These are phyloP conservation scores for Ceratocystiopsis sp. DNA, from an alignment of 2,329 filamentous ascomycete species.

Conservation along the genomic window DNA sequence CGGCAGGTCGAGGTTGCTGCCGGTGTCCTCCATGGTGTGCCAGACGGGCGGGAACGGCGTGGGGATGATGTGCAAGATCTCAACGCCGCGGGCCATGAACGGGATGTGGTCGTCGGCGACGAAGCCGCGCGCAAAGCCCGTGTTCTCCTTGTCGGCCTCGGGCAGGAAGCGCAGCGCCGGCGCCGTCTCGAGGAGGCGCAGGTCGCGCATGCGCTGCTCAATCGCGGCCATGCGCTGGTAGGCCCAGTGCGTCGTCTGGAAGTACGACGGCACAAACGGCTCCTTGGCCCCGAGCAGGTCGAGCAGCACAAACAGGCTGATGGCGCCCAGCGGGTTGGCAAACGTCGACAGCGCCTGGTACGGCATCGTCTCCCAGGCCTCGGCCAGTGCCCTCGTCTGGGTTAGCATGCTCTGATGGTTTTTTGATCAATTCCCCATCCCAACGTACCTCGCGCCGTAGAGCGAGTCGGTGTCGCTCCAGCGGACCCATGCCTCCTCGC, in stretches of 20 bases:
- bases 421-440: no score
- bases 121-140: constrained; percentile 30
- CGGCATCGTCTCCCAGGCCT: constrained; percentile 56
- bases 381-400: constrained; percentile 46
- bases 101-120: constrained; percentile 84
- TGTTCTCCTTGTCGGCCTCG: constrained; percentile 37
- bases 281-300: constrained; percentile 41
- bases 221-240: constrained; percentile 49
- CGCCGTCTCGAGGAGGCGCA: constrained; percentile 32
- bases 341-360: constrained; percentile 61
- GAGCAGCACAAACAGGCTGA: constrained; percentile 47
- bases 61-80: constrained; percentile 80
- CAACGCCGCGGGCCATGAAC: constrained; percentile 73
- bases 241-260: constrained; percentile 67
- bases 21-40: constrained; percentile 76
- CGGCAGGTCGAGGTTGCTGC: constrained; percentile 60
- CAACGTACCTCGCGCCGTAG: constrained; percentile 61
- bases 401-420: no score
- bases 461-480: constrained; percentile 75
- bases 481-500: constrained; percentile 73
- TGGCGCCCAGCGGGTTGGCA: constrained; percentile 56
- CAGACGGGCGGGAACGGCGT: constrained; percentile 67
- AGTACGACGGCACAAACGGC: constrained; percentile 57
- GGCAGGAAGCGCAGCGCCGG: constrained; percentile 42
- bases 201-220: constrained; percentile 44